Evolutionary conservation across 495 filamentous ascomycete genomes (phyloP).

Genomic region (Saxophila tyrrhenica): DNA sequence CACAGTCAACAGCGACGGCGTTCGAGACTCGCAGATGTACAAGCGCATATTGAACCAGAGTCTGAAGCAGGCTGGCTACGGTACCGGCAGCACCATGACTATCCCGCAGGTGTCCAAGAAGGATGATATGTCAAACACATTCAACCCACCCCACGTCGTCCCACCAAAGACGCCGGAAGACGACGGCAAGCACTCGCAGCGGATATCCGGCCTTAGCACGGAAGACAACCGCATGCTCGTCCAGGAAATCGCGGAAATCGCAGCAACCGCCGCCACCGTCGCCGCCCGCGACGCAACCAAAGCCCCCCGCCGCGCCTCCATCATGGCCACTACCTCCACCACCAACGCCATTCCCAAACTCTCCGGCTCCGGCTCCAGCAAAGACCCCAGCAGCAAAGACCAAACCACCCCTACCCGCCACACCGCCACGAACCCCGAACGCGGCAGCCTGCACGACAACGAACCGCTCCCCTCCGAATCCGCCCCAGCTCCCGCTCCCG

Average conservation of each 20-base stretch:
- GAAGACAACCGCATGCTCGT: constrained; percentile 71
- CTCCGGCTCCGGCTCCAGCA: not conserved
- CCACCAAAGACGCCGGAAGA: constrained; percentile 39
- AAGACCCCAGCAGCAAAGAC: constrained; percentile 15
- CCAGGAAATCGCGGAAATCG: constrained; percentile 79
- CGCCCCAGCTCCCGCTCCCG: constrained; percentile 3
- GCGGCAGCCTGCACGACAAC: not conserved
- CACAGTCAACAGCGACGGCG: constrained; percentile 18
- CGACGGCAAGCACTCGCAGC: constrained; percentile 27
- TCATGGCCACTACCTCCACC: constrained; percentile 22
- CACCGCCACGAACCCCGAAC: not conserved
- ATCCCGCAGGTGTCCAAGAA: not conserved
- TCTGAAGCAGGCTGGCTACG: constrained; percentile 62
- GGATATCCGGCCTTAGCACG: constrained; percentile 56
- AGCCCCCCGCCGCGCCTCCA: constrained; percentile 38
- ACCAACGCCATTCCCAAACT: not conserved
- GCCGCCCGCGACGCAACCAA: constrained; percentile 69
- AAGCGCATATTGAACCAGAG: constrained; percentile 89
- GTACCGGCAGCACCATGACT: not conserved
- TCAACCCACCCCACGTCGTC: constrained; percentile 26
- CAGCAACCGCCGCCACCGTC: constrained; percentile 79
- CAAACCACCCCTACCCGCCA: not conserved
- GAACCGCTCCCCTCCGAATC: constrained; percentile 7
- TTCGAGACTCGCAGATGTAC: constrained; percentile 81
- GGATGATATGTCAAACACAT: not conserved